Conservation (phyloP, 768 basidiomycete genomes). For the Podaxis sp. region DNA sequence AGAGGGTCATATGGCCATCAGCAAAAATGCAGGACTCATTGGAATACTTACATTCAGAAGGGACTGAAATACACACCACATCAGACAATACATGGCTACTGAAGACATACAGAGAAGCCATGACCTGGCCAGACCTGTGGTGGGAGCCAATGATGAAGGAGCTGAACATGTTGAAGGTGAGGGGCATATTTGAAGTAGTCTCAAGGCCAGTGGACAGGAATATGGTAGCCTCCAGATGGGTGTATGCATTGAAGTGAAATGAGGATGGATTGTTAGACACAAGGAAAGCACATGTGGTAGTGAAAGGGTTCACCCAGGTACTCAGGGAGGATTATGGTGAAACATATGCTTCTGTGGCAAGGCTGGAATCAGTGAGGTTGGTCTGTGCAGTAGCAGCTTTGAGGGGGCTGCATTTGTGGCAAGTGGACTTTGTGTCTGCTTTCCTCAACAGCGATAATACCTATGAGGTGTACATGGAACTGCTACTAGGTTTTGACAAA, state of each 20-base stretch:
- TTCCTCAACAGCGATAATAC: neutral
- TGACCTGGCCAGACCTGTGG: neutral
- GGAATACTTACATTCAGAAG: neutral
- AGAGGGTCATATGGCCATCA: neutral
- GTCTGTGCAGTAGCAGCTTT: neutral
- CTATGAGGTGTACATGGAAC: neutral
- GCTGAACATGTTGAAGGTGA: neutral
- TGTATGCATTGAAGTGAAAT: constrained; percentile 24
- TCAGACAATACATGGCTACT: neutral
- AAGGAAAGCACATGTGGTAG: constrained; percentile 39
- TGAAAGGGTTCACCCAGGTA: constrained; percentile 36
- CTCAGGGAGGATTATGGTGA: constrained; percentile 29
- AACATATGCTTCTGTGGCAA: constrained; percentile 12
- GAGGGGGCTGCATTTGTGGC: constrained; percentile 9
- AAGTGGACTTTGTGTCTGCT: neutral
- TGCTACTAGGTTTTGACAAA: neutral
- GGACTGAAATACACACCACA: no score
- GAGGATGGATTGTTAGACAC: constrained; percentile 22
- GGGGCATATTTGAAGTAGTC: neutral
- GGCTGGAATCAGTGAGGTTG: constrained; percentile 5
- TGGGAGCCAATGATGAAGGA: neutral
- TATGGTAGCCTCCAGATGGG: constrained; percentile 12
- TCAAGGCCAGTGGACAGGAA: neutral
- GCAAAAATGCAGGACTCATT: neutral
- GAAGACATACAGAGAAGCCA: neutral